Conservation (phyloP, 371 early-diverging fungal genomes). For the Actinomortierella wolfii region DNA sequence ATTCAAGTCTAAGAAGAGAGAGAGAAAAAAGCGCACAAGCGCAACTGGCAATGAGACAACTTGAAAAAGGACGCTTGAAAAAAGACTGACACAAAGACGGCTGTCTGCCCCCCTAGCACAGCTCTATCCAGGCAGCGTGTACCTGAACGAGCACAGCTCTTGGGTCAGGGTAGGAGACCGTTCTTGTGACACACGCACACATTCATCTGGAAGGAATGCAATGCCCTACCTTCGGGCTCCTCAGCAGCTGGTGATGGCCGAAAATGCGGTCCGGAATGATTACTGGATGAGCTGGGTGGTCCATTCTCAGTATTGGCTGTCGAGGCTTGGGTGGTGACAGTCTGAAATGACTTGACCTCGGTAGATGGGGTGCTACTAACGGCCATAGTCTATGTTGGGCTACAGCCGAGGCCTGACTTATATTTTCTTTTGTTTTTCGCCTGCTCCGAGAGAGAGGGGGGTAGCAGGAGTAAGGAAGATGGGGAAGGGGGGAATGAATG, state of each 20-base stretch:
- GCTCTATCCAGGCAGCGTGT: background rate
- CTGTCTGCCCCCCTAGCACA: background rate
- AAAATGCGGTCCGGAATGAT: constrained; percentile 33
- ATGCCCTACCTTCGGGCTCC: constrained; percentile 33
- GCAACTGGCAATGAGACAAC: background rate
- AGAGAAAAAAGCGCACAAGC: background rate
- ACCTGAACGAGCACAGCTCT: background rate
- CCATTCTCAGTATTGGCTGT: too few species aligned
- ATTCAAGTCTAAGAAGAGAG: constrained; percentile 48
- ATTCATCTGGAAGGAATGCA: background rate
- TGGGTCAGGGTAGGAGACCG: background rate
- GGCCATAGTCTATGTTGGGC: too few species aligned
- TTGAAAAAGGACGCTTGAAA: background rate
- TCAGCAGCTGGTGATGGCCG: constrained; percentile 29
- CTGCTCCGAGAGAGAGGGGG: too few species aligned
- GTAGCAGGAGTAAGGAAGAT: too few species aligned
- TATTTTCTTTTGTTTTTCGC: too few species aligned
- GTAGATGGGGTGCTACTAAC: too few species aligned
- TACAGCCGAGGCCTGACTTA: too few species aligned
- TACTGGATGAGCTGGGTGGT: too few species aligned
- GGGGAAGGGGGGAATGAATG: too few species aligned
- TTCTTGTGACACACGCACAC: too few species aligned
- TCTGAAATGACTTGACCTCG: too few species aligned
- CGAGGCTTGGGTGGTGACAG: too few species aligned
- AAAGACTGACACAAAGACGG: background rate